These are phyloP conservation scores for Cystobasidiaceae sp. DNA, from an alignment of 1,284 basidiomycete species.

Conservation along the genomic window DNA sequence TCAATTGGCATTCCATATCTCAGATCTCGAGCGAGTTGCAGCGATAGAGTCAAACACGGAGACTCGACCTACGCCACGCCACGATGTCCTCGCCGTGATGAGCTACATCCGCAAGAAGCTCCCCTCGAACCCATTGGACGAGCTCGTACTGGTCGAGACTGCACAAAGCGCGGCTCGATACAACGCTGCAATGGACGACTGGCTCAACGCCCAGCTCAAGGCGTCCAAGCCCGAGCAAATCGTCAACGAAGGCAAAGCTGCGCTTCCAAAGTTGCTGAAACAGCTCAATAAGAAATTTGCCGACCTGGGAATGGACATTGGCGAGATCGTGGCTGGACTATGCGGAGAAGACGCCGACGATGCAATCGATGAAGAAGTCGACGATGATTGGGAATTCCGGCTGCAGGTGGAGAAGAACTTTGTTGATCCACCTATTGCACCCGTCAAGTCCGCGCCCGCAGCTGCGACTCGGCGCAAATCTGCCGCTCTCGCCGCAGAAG, in stretches of 20 bases:
- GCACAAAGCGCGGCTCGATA: neutral
- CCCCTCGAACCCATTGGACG: slow-evolving; percentile 6
- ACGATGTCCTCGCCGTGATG: slow-evolving; percentile 25
- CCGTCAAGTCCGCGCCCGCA: neutral
- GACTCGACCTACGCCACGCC: slow-evolving; percentile 13
- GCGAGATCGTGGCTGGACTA: too few species aligned
- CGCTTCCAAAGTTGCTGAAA: neutral
- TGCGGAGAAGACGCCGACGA: too few species aligned
- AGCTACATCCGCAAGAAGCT: slow-evolving; percentile 10
- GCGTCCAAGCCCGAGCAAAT: neutral
- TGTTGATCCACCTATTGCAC: neutral
- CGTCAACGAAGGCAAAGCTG: neutral
- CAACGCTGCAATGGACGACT: neutral
- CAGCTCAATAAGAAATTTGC: too few species aligned
- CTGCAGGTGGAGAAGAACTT: neutral
- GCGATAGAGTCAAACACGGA: slow-evolving; percentile 14
- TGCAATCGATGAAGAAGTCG: too few species aligned
- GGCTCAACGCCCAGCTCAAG: neutral
- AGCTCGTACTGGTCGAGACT: neutral
- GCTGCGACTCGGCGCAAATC: slow-evolving; percentile 1
- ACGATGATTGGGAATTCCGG: neutral
- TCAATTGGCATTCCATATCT: neutral
- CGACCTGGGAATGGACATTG: too few species aligned
- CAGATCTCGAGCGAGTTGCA: slow-evolving; percentile 25
- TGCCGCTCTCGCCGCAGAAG: neutral